phyloP scores from a whole-genome alignment of 2,329 filamentous ascomycete genomes.

The Lachnellula hyalina region DNA sequence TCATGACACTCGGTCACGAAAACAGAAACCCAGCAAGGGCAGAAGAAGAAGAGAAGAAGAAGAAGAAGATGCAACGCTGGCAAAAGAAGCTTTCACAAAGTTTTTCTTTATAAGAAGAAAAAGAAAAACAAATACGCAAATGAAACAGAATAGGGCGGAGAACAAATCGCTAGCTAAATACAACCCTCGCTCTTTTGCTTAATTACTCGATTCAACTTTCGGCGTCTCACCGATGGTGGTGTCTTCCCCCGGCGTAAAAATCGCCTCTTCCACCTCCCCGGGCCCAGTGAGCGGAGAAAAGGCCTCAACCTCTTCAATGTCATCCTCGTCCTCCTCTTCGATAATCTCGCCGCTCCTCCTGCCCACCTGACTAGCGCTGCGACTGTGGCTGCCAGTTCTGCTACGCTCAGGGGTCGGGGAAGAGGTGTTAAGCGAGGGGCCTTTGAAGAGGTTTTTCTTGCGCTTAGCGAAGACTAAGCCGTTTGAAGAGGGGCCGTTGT shows the following conservation, averaged over 20 bases:
- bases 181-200: not conserved
- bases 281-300: constrained; percentile 45
- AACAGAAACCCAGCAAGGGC: constrained; percentile 14
- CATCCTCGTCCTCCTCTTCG: constrained; percentile 56
- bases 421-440: constrained; percentile 56
- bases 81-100: constrained; percentile 1
- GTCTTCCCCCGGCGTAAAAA: constrained; percentile 18
- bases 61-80: constrained; percentile 13
- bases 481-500: constrained; percentile 47
- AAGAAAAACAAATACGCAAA: too few relatives aligned
- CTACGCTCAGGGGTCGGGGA: constrained; percentile 18
- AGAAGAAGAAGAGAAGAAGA: not conserved
- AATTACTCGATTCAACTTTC: not conserved
- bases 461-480: constrained; percentile 74
- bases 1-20: not conserved
- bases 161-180: too few relatives aligned
- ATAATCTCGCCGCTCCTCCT: constrained; percentile 69
- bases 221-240: constrained; percentile 11
- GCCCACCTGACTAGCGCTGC: constrained; percentile 59
- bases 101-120: not conserved
- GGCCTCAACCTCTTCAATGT: constrained; percentile 46
- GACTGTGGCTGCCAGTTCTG: constrained; percentile 37
- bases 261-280: constrained; percentile 27
- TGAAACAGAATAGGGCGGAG: too few relatives aligned
- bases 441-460: constrained; percentile 78